Evolutionary conservation across 768 basidiomycete species (phyloP).

Genomic region (Chiua virens): DNA sequence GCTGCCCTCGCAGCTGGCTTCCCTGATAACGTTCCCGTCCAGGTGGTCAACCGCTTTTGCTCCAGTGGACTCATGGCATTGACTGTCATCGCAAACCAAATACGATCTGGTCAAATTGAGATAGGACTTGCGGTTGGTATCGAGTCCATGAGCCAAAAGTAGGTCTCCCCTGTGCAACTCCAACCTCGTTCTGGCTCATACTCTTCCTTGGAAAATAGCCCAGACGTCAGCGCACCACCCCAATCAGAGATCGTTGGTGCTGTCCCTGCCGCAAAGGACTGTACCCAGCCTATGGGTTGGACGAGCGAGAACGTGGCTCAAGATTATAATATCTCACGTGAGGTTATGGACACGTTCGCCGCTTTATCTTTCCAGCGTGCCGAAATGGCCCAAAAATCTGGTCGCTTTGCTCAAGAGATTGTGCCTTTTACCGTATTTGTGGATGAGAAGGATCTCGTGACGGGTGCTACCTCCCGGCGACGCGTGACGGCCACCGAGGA

Average conservation of each 20-base stretch:
- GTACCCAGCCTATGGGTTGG: constrained; percentile 82
- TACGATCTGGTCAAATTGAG: constrained; percentile 75
- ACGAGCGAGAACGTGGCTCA: constrained; percentile 83
- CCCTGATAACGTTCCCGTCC: constrained; percentile 73
- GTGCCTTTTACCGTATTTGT: constrained; percentile 71
- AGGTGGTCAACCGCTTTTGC: constrained; percentile 78
- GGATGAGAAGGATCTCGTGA: constrained; percentile 57
- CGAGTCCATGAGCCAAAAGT: constrained; percentile 85
- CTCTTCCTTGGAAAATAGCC: constrained; percentile 37
- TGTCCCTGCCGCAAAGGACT: constrained; percentile 58
- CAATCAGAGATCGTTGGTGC: constrained; percentile 62
- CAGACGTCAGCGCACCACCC: constrained; percentile 59
- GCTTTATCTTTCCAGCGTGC: constrained; percentile 78
- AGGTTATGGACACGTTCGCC: constrained; percentile 75
- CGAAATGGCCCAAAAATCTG: constrained; percentile 67
- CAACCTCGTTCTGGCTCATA: not conserved
- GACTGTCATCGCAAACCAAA: constrained; percentile 73
- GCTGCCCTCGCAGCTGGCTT: constrained; percentile 80
- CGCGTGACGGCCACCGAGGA: constrained; percentile 63
- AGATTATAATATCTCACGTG: constrained; percentile 69
- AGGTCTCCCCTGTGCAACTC: constrained; percentile 17
- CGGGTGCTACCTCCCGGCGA: constrained; percentile 44
- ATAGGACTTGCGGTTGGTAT: constrained; percentile 81
- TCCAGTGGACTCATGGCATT: constrained; percentile 86
- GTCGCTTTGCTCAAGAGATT: constrained; percentile 68